Percentiles rank a stretch among this genome's conserved stretches.
These are phyloP conservation scores for Botryosphaeria dothidea DNA, from an alignment of 2,329 filamentous ascomycete genomes.

Conservation along the genomic window DNA sequence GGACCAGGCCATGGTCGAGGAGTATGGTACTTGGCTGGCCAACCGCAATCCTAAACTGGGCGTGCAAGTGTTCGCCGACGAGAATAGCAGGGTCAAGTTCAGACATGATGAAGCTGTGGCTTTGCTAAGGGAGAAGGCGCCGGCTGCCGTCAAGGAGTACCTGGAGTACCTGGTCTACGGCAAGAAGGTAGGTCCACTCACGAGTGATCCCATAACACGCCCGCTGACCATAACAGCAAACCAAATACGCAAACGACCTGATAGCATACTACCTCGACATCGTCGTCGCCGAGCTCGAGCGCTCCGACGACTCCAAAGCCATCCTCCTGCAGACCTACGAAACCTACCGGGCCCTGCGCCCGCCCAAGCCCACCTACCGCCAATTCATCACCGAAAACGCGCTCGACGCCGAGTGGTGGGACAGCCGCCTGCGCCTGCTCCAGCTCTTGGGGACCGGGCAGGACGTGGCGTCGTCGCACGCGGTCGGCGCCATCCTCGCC, in stretches of 20 bases:
- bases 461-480: conserved; percentile 63
- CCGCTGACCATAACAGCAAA: conserved; percentile 49
- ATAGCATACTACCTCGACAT: conserved; percentile 91
- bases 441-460: conserved; percentile 85
- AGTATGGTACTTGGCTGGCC: conserved; percentile 93
- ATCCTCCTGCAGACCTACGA: conserved; percentile 80
- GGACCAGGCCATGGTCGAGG: conserved; percentile 76
- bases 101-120: conserved; percentile 75
- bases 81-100: conserved; percentile 76
- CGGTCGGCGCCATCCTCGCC: conserved; percentile 69
- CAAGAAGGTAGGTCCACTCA: conserved; percentile 58
- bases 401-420: conserved; percentile 76
- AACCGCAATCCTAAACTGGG: conserved; percentile 84
- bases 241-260: conserved; percentile 85
- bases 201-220: not conserved
- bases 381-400: conserved; percentile 90
- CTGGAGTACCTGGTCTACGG: conserved; percentile 92
- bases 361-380: conserved; percentile 90
- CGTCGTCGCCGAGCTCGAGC: conserved; percentile 73
- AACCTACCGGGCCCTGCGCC: conserved; percentile 80
- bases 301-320: conserved; percentile 65
- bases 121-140: conserved; percentile 76
- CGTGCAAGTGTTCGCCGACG: conserved; percentile 90
- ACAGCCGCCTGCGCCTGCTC: conserved; percentile 83
- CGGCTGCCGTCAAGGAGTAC: conserved; percentile 88